Evolutionary conservation across 768 basidiomycete species (phyloP).

Genomic region (Leccinum subgranulosum): DNA sequence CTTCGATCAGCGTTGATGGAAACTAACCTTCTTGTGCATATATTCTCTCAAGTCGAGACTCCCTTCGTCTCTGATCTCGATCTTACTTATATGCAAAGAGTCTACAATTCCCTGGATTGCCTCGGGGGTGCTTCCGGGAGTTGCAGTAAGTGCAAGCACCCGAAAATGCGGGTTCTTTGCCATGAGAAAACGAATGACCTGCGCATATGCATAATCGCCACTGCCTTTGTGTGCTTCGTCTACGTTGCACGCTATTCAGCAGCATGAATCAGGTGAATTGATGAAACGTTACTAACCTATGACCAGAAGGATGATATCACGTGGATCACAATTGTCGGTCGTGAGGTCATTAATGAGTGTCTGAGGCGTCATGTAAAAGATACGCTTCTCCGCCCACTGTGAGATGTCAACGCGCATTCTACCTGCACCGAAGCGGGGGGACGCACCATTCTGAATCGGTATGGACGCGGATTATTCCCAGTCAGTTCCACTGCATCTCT

Average conservation of each 20-base stretch:
- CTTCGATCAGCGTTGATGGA: not conserved
- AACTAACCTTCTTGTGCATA: constrained; percentile 77
- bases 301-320: constrained; percentile 82
- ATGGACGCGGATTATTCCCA: constrained; percentile 57
- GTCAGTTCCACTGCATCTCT: constrained; percentile 84
- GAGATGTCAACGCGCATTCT: not conserved
- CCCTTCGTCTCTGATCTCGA: constrained; percentile 91
- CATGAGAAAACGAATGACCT: constrained; percentile 86
- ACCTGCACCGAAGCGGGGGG: not conserved
- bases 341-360: constrained; percentile 86
- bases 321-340: constrained; percentile 68
- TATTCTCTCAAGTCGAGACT: constrained; percentile 85
- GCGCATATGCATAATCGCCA: constrained; percentile 90
- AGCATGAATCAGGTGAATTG: not conserved
- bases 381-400: constrained; percentile 78
- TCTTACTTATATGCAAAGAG: constrained; percentile 88
- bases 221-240: constrained; percentile 96
- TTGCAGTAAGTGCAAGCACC: constrained; percentile 90
- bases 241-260: constrained; percentile 28
- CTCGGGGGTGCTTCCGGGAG: constrained; percentile 83
- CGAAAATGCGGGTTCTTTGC: constrained; percentile 93
- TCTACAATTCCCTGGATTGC: constrained; percentile 92
- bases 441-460: constrained; percentile 61
- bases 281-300: constrained; percentile 53
- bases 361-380: constrained; percentile 97